Base-by-base conservation (phyloP, 2,329 filamentous ascomycete genomes). In the Leptographium procerum region DNA sequence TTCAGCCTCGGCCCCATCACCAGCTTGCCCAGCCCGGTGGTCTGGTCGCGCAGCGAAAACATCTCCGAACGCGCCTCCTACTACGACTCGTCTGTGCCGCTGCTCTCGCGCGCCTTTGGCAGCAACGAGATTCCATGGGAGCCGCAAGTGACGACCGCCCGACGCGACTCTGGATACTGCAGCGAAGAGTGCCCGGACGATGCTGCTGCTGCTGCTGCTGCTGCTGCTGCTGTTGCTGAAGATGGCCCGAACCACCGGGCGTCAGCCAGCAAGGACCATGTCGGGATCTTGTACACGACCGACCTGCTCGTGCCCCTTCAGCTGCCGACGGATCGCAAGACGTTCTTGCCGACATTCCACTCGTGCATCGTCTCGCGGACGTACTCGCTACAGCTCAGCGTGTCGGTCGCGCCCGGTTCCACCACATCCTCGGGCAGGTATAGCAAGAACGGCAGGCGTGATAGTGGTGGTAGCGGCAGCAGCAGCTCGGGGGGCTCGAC, bases 271-370 rank as follows among this genome's bases (percentile, higher is more conserved):
- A 43, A 43, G 19, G 40, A 43, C 4, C 7, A 3, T 8, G 40
- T 43, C 40, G 40, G 40, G 16, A 43, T 75, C 62, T 68, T 67
- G 60, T 72, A 80, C 65, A 69, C 70, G 1, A 67, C 78, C 0
- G 68, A 68, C 5, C 62, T 83, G 11, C 68, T 73, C 48, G 66
- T 84, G 1, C 79, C 80, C 1, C 69, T 84, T 59, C 66, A 68
- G 19, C 66, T 83, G 34, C 77, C 79, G 4, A 67, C 70, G 10
- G 66, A 69, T 31, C 76, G 73, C 65, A 79, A 76, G 66, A 71
- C 75, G 10, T 80, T 82, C 63, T 61, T 83, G 26, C 81, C 81
- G 0, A 79, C 78, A 6, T 84, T 83, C 65, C 78, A 83, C 69
- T 78, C 77, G 10, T 84, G 81, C 70, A 76, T 83, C 66, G 70